Evolutionary conservation across 2,329 filamentous ascomycete genomes (phyloP), one percentile per base, ranked within the genome.

Genomic region (Talaromyces verruculosus): DNA sequence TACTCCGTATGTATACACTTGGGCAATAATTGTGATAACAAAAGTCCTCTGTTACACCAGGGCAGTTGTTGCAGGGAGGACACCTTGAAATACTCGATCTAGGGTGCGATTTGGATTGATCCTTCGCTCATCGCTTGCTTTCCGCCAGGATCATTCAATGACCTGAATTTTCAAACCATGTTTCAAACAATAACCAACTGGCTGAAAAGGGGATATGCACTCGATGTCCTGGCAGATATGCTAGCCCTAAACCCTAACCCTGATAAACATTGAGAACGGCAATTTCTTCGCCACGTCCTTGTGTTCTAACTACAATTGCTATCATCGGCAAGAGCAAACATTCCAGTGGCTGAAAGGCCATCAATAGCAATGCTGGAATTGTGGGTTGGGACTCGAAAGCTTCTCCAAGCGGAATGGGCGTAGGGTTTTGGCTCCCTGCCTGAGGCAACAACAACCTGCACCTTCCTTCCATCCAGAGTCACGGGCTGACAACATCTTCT

Each of bases 211-310:
- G 2, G 10, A 35, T 35, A 35, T 11, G 33, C 33, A 11, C 25
- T 25, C 25, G 30, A 39, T 15, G 37, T 13, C 4, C 22, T 13
- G 41, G 19, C 43, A 10, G 19, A 28, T 25, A 49, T 30, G 49
- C 49, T n/a, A 57, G n/a, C 61, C 45, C 41, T 28, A 53, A 30
- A 53, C 45, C 61, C 45, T 41, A 55, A 55, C 22, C 25, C 17
- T 22, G 13, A 17, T 4, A 5, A 13, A 53, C 30, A 53, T 13
- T n/a, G 41, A 15, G 13, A 19, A 39, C 5, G 30, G 2, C 11
- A 13, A 11, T 4, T 49, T 15, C 25, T 61, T 61, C n/a, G 41
- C 58, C 41, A 33, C 41, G 17, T 61, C 41, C 25, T 33, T 33
- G 41, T 41, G 25, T 13, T 22, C 7, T 37, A 2, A 33, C 30